Evolutionary conservation across 2,329 filamentous ascomycete species (phyloP), one percentile per base, ranked within the genome.

Genomic region (Samsoniella hepiali): DNA sequence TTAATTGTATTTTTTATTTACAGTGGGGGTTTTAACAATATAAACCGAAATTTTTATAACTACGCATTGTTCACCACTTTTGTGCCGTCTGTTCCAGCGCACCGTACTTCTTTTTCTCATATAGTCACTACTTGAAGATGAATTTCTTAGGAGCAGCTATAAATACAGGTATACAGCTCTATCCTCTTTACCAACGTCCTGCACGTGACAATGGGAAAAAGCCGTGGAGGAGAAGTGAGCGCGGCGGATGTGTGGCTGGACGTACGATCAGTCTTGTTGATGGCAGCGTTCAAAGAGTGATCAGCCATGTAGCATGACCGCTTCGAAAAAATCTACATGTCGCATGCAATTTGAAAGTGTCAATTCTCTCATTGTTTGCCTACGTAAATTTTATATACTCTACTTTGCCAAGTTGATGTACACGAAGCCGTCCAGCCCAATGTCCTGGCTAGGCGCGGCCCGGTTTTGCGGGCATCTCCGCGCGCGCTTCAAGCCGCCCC

Each of bases 391-490:
- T 22, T 22, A 22, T 22, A 22, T 22, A 22, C 44, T 27, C 17
- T n/a, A 2, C n/a, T 7, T 3, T 22, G 17, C 29, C 4, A 13
- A 32, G 11, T 32, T 32, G 6, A 50, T 27, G n/a, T 36, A 22
- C 9, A 54, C 10, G 5, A 38, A 27, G n/a, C n/a, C n/a, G 32
- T 22, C 29, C 7, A 8, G 50, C 15, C 50, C 34, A 10, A 38
- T 5, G 22, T 27, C 3, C 27, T 11, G 10, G 38, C 15, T 10
- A 2, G 8, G 10, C 45, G 22, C 34, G 45, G 47, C 34, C 57
- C 22, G 57, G 15, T 59, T 50, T 59, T 59, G 57, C 57, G 57
- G 57, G 57, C 36, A 58, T 29, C 31, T 49, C 10, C 11, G 42
- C n/a, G 29, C 11, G 42, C n/a, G 29, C 9, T 31, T 40, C 27